Evolutionary conservation across 2,329 filamentous ascomycete species (phyloP).

Genomic region (Colletotrichum nymphaeae): DNA sequence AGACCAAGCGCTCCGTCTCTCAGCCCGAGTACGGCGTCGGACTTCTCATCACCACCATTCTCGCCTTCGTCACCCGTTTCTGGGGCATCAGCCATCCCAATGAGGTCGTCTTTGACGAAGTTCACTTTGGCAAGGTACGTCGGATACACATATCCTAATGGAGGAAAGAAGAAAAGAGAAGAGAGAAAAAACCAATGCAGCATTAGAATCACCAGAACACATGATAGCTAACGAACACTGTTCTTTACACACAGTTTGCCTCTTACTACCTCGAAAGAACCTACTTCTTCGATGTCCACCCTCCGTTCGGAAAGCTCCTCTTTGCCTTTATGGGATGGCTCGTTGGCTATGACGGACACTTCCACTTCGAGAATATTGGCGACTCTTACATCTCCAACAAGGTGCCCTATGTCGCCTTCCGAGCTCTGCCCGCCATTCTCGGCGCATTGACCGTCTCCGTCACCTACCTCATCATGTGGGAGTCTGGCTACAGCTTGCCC

Average conservation of each 20-base stretch:
- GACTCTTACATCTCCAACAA: slow-evolving; percentile 98
- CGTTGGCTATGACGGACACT: slow-evolving; percentile 95
- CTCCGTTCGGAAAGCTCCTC: slow-evolving; percentile 96
- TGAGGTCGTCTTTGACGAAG: slow-evolving; percentile 98
- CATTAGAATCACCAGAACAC: background rate
- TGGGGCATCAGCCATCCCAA: slow-evolving; percentile 96
- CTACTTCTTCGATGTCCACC: slow-evolving; percentile 99
- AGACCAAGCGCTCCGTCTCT: slow-evolving; percentile 55
- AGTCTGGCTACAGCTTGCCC: slow-evolving; percentile 96
- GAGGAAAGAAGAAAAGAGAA: background rate
- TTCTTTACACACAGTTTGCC: slow-evolving; percentile 66
- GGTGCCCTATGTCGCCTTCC: slow-evolving; percentile 96
- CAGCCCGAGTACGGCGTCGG: slow-evolving; percentile 89
- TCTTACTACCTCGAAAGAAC: slow-evolving; percentile 92
- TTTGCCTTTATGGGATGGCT: slow-evolving; percentile 98
- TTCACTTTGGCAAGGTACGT: slow-evolving; percentile 97
- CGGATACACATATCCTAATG: background rate
- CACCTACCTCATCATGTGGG: slow-evolving; percentile 98
- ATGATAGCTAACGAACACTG: slow-evolving; percentile 26
- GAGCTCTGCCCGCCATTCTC: slow-evolving; percentile 90
- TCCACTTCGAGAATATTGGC: slow-evolving; percentile 99
- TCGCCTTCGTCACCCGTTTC: slow-evolving; percentile 93
- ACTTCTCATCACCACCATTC: slow-evolving; percentile 78
- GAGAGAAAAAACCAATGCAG: background rate
- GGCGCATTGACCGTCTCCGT: slow-evolving; percentile 95